These are phyloP conservation scores for Hericium coralloides DNA, from an alignment of 768 basidiomycete species.

Conservation along the genomic window DNA sequence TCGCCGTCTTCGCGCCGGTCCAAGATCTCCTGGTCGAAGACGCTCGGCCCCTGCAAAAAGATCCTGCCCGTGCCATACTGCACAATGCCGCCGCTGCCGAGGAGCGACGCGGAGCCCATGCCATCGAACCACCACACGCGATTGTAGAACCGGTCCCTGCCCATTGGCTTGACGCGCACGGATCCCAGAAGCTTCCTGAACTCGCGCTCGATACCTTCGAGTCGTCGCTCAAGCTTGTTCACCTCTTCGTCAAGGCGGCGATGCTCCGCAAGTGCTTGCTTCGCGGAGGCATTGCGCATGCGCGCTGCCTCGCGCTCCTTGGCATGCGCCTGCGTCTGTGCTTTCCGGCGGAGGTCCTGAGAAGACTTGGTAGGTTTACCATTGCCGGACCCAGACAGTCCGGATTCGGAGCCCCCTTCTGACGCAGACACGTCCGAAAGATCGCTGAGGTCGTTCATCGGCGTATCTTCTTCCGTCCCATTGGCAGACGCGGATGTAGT, in stretches of 20 bases:
- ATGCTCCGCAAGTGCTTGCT: slow-evolving; percentile 76
- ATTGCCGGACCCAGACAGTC: slow-evolving; percentile 25
- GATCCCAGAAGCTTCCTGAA: slow-evolving; percentile 85
- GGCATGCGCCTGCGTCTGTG: slow-evolving; percentile 50
- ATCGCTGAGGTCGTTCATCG: slow-evolving; percentile 61
- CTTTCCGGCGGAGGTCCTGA: slow-evolving; percentile 35
- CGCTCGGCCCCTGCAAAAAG: slow-evolving; percentile 88
- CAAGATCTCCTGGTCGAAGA: slow-evolving; percentile 69
- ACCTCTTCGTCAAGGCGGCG: slow-evolving; percentile 85
- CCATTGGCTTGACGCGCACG: slow-evolving; percentile 81
- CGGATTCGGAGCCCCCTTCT: slow-evolving; percentile 52
- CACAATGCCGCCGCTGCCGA: slow-evolving; percentile 69
- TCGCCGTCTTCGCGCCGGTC: slow-evolving; percentile 46
- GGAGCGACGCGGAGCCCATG: slow-evolving; percentile 73
- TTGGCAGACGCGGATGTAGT: no score
- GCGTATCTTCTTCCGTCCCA: slow-evolving; percentile 42
- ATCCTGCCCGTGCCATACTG: slow-evolving; percentile 85
- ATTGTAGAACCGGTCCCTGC: slow-evolving; percentile 90
- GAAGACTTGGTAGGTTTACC: slow-evolving; percentile 20
- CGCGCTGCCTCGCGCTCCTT: slow-evolving; percentile 78
- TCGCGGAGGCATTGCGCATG: slow-evolving; percentile 68
- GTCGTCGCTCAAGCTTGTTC: slow-evolving; percentile 66
- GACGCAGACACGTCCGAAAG: slow-evolving; percentile 60
- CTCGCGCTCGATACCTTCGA: slow-evolving; percentile 87
- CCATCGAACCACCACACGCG: slow-evolving; percentile 99